Conservation (phyloP, 257 asterid species). For the Coffea eugenioides region DNA sequence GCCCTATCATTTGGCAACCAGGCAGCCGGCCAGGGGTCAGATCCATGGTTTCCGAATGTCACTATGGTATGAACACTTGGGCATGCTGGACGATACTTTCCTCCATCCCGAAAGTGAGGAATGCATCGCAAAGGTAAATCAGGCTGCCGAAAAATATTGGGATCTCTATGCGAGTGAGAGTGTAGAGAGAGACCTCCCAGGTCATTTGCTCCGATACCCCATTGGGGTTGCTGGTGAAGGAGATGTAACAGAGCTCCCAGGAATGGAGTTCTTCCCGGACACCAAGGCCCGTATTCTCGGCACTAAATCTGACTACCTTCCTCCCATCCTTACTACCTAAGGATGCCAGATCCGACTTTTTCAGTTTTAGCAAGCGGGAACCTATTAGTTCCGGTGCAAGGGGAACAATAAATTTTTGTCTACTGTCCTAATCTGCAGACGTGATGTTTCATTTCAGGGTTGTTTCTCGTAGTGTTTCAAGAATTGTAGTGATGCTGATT, state of each 20-base stretch:
- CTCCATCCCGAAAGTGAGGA: constrained; percentile 51
- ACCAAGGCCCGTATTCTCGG: constrained; percentile 72
- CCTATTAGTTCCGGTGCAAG: neutral
- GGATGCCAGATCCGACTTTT: neutral
- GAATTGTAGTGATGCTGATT: neutral
- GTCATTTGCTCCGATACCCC: constrained; percentile 78
- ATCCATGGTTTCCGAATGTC: constrained; percentile 88
- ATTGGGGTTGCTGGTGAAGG: constrained; percentile 50
- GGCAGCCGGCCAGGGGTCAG: constrained; percentile 72
- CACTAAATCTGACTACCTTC: constrained; percentile 61
- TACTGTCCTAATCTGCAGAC: neutral
- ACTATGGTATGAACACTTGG: constrained; percentile 88
- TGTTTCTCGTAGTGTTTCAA: neutral
- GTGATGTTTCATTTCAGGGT: neutral
- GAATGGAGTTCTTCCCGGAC: constrained; percentile 69
- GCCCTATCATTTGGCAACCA: constrained; percentile 56
- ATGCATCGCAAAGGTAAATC: constrained; percentile 54
- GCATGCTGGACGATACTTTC: constrained; percentile 75
- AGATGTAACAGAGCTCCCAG: constrained; percentile 58
- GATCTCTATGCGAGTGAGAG: constrained; percentile 51
- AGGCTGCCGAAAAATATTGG: constrained; percentile 67
- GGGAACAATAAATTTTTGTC: constrained; percentile 9
- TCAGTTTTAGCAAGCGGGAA: neutral
- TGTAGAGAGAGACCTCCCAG: constrained; percentile 57
- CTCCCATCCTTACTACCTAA: constrained; percentile 76